A percentile compares a stretch with the other conserved stretches of the same genome.
phyloP scores from a whole-genome alignment of 2,329 filamentous ascomycete genomes.

The Penicillium sp. region DNA sequence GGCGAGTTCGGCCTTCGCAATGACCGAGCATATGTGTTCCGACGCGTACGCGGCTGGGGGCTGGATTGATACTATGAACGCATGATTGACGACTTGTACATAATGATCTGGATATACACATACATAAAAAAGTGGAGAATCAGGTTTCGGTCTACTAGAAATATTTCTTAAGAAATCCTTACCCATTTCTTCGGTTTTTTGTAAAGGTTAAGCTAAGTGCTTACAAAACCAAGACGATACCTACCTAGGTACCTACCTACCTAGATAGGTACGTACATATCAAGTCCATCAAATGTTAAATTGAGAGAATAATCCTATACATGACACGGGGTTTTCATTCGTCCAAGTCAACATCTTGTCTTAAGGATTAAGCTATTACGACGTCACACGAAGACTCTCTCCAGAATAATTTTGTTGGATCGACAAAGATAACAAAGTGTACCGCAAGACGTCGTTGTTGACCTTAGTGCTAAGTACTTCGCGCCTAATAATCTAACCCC shows the following conservation, averaged over 20 bases:
- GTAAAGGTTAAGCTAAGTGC: neutral
- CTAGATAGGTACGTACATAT: no score
- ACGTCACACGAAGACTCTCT: no score
- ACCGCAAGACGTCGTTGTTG: no score
- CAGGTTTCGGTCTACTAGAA: neutral
- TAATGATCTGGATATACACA: neutral
- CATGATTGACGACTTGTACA: constrained; percentile 13
- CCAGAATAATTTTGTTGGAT: no score
- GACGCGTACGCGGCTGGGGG: constrained; percentile 53
- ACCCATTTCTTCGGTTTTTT: neutral
- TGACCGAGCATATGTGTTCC: constrained; percentile 54
- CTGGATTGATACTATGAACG: constrained; percentile 22
- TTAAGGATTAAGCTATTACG: neutral
- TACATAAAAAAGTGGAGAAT: neutral
- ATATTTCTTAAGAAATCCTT: neutral
- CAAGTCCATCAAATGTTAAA: no score
- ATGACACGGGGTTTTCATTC: neutral
- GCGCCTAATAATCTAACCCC: no score
- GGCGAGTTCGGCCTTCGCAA: constrained; percentile 64
- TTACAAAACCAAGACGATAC: neutral
- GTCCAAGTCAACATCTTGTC: neutral
- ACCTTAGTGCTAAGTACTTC: no score
- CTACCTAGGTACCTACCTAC: no score
- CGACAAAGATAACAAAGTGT: no score
- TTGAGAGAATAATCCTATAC: neutral